Conservation (phyloP, 371 early-diverging fungal species). For the Rhizomucor pusillus region DNA sequence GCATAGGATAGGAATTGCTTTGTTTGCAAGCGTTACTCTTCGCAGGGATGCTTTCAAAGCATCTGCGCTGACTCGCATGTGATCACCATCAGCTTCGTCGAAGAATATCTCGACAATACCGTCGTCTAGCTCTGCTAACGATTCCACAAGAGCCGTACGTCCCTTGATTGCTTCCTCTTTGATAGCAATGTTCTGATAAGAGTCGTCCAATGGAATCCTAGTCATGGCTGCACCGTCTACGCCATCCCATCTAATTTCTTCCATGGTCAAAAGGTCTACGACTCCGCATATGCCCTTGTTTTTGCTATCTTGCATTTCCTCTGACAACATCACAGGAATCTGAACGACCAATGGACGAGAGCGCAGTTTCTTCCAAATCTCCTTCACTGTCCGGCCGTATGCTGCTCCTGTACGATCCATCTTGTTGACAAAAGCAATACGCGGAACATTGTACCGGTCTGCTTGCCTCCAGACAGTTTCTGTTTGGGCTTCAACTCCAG, state of each 20-base stretch:
- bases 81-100: slow-evolving; percentile 65
- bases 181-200: slow-evolving; percentile 17
- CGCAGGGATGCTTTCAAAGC: slow-evolving; percentile 71
- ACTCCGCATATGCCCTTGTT: slow-evolving; percentile 52
- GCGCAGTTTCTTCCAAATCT: slow-evolving; percentile 66
- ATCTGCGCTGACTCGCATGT: slow-evolving; percentile 53
- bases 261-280: slow-evolving; percentile 80
- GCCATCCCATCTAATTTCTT: slow-evolving; percentile 64
- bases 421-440: slow-evolving; percentile 92
- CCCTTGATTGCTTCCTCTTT: slow-evolving; percentile 53
- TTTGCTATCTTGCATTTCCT: slow-evolving; percentile 11
- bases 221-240: slow-evolving; percentile 50
- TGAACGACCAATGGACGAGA: slow-evolving; percentile 74
- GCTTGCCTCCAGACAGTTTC: slow-evolving; percentile 93
- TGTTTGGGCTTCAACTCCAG: slow-evolving; percentile 98
- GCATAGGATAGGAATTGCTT: slow-evolving; percentile 83
- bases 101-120: slow-evolving; percentile 81
- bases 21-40: slow-evolving; percentile 63
- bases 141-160: slow-evolving; percentile 75
- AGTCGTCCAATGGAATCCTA: slow-evolving; percentile 11
- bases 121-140: slow-evolving; percentile 85
- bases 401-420: slow-evolving; percentile 88
- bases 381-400: slow-evolving; percentile 59
- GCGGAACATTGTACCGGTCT: slow-evolving; percentile 78
- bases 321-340: slow-evolving; percentile 55